phyloP scores from a whole-genome alignment of 352 stramenopile genomes.

The Phytophthora vignae region DNA sequence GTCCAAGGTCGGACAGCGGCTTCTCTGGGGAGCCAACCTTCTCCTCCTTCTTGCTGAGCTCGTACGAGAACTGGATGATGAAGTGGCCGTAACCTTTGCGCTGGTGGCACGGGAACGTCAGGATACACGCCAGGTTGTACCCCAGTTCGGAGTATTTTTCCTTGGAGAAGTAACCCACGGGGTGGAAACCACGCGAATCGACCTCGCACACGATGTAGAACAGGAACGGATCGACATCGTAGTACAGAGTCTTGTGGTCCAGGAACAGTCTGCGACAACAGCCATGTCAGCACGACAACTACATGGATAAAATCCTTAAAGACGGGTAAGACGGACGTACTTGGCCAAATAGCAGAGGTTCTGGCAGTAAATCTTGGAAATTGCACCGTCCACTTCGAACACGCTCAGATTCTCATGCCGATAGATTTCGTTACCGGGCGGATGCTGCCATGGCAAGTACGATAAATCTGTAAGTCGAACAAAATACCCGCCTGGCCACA shows the following conservation, averaged over 20 bases:
- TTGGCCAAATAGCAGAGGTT: constrained; percentile 99
- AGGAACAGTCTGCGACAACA: constrained; percentile 92
- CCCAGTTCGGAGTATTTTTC: constrained; percentile 98
- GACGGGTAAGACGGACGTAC: constrained; percentile 40
- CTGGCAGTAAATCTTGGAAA: constrained; percentile 98
- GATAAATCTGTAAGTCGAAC: neutral
- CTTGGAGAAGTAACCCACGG: constrained; percentile 99
- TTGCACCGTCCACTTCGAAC: constrained; percentile 97
- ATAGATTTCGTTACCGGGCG: constrained; percentile 93
- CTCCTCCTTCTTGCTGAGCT: constrained; percentile 98
- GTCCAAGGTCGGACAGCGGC: constrained; percentile 98
- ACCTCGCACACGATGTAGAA: constrained; percentile 99
- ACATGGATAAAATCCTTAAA: neutral
- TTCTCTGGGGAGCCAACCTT: constrained; percentile 99
- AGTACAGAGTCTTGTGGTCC: constrained; percentile 99
- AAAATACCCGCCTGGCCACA: neutral
- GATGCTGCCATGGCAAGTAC: constrained; percentile 50
- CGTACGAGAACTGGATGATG: constrained; percentile 99
- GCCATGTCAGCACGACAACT: neutral
- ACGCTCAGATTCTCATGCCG: constrained; percentile 95
- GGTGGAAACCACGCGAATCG: constrained; percentile 91
- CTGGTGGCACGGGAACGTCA: constrained; percentile 99
- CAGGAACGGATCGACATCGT: constrained; percentile 99
- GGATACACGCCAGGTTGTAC: constrained; percentile 99
- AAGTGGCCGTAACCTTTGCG: constrained; percentile 99